Evolutionary conservation across 345 rosid species (phyloP), one percentile per base, ranked within the genome.

Genomic region (Lagerstroemia speciosa): DNA sequence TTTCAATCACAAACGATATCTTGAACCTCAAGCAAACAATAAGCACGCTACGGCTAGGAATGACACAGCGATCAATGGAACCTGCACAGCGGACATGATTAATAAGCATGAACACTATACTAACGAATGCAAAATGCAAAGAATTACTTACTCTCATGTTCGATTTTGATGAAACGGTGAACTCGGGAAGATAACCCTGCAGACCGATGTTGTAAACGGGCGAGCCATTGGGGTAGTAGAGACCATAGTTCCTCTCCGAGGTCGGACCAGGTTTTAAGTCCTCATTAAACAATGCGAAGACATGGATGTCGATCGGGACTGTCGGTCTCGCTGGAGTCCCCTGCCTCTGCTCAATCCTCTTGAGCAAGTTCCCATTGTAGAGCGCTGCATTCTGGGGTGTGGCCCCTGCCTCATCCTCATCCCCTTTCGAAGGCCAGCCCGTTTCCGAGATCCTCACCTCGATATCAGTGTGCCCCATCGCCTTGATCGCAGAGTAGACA

Each of bases 401-500:
- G 14, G 98, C 96, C 68, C 98, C 98, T 32, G 69, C 74, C 79
- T 92, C 98, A 65, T 74, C 73, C 17, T 73, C 78, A 30, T 90
- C 97, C 15, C 98, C 98, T 68, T 73, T 87, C 0, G 98, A 90
- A 2, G 98, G 98, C 98, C 98, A 93, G 1, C 98, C 98, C 4
- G 98, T 93, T 75, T 93, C 98, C 1, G 98, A 90, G n/a, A 93
- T 69, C 81, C 76, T 69, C 6, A 90, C 90, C 69, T 85, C 87
- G n/a, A 90, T 61, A 72, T 89, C 86, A 0, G 83, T 76, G 67
- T 87, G 89, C 3, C 98, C 98, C 89, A 90, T 69, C 11, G 88
- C 81, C 62, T 82, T 86, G 48, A 93, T 90, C 0, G 98, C 98
- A 0, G 86, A 73, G 61, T 88, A 88, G 61, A 90, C 91, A 16